phyloP scores from a whole-genome alignment of 306 rosid genomes.

The Inga laurina region DNA sequence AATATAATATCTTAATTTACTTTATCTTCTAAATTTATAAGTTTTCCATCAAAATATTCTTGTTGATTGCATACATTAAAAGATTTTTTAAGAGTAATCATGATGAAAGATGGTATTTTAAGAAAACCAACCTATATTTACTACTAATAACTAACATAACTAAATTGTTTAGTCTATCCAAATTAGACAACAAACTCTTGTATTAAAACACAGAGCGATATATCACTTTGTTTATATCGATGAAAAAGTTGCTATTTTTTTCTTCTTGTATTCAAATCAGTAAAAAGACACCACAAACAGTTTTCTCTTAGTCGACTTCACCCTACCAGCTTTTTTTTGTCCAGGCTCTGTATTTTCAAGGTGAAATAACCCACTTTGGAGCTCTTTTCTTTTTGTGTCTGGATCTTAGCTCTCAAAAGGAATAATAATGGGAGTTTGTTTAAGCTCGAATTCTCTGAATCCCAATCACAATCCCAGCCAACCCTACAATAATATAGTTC shows the following conservation, averaged over 20 bases:
- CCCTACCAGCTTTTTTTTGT: constrained; percentile 36
- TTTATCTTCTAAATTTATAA: too few species aligned
- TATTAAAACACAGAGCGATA: too few species aligned
- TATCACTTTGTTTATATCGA: not conserved
- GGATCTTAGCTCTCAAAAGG: not conserved
- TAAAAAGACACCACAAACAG: not conserved
- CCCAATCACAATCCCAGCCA: constrained; percentile 15
- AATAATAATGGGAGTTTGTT: constrained; percentile 41
- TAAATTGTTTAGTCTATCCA: too few species aligned
- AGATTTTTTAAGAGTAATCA: too few species aligned
- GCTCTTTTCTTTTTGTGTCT: not conserved
- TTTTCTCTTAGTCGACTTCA: constrained; percentile 22
- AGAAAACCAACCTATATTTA: too few species aligned
- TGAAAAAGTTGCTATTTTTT: not conserved
- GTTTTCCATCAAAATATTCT: too few species aligned
- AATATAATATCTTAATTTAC: too few species aligned
- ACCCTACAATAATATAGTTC: constrained; percentile 10
- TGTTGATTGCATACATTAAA: too few species aligned
- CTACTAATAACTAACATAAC: too few species aligned
- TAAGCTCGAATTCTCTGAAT: constrained; percentile 13
- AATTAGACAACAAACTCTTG: too few species aligned
- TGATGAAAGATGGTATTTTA: too few species aligned
- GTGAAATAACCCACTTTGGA: not conserved
- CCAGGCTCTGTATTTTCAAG: too few species aligned
- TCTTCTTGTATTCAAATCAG: not conserved